Conservation (phyloP, 2,329 filamentous ascomycete species). For the Stemphylium vesicarium region DNA sequence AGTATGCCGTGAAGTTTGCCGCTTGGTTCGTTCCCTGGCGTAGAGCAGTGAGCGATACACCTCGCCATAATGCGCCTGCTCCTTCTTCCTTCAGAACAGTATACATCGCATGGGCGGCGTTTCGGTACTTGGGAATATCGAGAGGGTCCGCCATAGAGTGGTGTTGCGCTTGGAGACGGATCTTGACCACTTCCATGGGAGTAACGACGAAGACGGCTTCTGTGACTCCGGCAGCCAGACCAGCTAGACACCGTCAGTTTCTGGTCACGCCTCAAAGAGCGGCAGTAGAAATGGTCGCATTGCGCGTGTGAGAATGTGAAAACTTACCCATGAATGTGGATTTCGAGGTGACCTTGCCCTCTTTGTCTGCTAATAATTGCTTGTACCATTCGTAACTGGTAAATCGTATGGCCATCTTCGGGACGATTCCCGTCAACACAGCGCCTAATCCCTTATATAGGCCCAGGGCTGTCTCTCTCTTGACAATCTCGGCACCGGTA, state of each 20-base stretch:
- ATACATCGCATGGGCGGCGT: slow-evolving; percentile 81
- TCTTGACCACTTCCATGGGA: slow-evolving; percentile 99
- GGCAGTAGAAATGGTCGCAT: background rate
- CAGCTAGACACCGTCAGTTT: slow-evolving; percentile 61
- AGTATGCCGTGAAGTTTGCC: slow-evolving; percentile 94
- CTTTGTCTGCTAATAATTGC: slow-evolving; percentile 73
- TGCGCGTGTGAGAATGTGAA: background rate
- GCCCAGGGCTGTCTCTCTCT: slow-evolving; percentile 87
- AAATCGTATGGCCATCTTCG: slow-evolving; percentile 99
- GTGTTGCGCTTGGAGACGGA: slow-evolving; percentile 95
- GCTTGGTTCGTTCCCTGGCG: slow-evolving; percentile 97
- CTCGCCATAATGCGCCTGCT: slow-evolving; percentile 83
- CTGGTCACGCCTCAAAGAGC: background rate
- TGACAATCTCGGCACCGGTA: slow-evolving; percentile 86
- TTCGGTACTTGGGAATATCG: slow-evolving; percentile 95
- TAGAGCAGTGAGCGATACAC: slow-evolving; percentile 90
- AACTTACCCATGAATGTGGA: slow-evolving; percentile 74
- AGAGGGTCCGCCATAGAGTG: slow-evolving; percentile 97
- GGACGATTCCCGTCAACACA: slow-evolving; percentile 93
- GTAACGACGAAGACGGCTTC: slow-evolving; percentile 97
- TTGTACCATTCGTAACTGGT: slow-evolving; percentile 98
- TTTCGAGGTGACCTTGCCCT: slow-evolving; percentile 71
- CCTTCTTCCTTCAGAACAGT: slow-evolving; percentile 94
- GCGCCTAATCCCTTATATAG: slow-evolving; percentile 99
- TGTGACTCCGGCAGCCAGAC: slow-evolving; percentile 89